Base-by-base conservation (phyloP, 306 rosid genomes). In the Chamaecrista fasciculata region DNA sequence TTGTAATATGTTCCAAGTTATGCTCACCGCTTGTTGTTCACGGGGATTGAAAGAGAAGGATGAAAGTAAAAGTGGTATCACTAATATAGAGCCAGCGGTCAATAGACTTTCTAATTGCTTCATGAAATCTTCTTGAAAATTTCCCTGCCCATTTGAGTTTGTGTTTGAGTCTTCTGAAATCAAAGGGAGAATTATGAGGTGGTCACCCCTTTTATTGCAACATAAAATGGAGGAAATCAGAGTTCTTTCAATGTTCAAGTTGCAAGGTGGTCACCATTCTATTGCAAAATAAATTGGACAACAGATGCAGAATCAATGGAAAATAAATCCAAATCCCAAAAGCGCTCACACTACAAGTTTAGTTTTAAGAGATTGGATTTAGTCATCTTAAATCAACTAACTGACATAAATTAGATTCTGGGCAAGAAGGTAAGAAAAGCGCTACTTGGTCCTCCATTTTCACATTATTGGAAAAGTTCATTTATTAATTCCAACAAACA, bases 1-100 rank as follows among this genome's bases (percentile, higher is more conserved):
- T 42, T 9, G 59, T 46, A 44, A 42, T n/a, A 29, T 11, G 18
- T 28, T 62, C n/a, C n/a, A n/a, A n/a, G n/a, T n/a, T n/a, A n/a
- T 49, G 68, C 28, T 66, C 69, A 94, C 99, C 95, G 89, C 91
- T 74, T 91, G 80, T 78, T 82, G 88, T 31, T 90, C 97, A 20
- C 70, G 71, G 68, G 91, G 77, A 67, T 86, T 82, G 74, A 78
- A 73, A 58, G 85, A 69, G 67, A 85, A 75, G 33, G 91, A 83
- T 11, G 88, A 55, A 64, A 89, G 70, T 61, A 89, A 82, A 39
- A 89, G 78, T 48, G 80, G 89, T 28, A 94, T 62, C 66, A 84
- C 80, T 72, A 94, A 15, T 28, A 87, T 60, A 37, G 91, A 91
- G n/a, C n/a, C n/a, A n/a, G n/a, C n/a, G 53, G 87, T 76, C 37